A percentile compares a stretch with the other conserved stretches of the same genome.
Evolutionary conservation across 2,329 filamentous ascomycete genomes (phyloP).

Genomic region (Penicillium sclerotigenum): DNA sequence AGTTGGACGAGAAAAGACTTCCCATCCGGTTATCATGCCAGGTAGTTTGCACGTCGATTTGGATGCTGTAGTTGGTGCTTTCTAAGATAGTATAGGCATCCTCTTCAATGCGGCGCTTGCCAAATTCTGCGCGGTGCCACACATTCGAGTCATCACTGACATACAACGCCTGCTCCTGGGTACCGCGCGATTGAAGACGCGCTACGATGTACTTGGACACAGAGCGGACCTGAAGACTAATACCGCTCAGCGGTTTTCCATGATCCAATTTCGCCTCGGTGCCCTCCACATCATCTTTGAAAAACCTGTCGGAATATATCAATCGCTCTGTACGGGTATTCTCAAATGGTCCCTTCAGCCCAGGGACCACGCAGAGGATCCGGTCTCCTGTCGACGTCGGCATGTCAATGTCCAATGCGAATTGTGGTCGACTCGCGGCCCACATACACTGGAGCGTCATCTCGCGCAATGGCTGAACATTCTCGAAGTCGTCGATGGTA

Average conservation of each 20-base stretch:
- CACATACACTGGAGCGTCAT: conserved; percentile 78
- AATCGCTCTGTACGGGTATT: conserved; percentile 67
- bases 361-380: conserved; percentile 75
- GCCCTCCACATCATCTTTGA: conserved; percentile 54
- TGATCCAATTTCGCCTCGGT: conserved; percentile 74
- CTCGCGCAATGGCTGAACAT: conserved; percentile 61
- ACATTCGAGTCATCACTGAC: conserved; percentile 77
- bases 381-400: conserved; percentile 65
- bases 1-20: conserved; percentile 90
- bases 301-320: conserved; percentile 79
- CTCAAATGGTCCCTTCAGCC: conserved; percentile 66
- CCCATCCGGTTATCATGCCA: conserved; percentile 67
- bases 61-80: conserved; percentile 96
- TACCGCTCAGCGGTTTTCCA: conserved; percentile 68
- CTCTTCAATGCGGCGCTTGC: conserved; percentile 78
- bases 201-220: conserved; percentile 86
- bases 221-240: conserved; percentile 71
- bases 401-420: conserved; percentile 55
- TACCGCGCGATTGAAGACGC: conserved; percentile 73
- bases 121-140: conserved; percentile 93
- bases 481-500: conserved; percentile 81
- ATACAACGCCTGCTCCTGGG: conserved; percentile 87
- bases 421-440: conserved; percentile 73
- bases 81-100: conserved; percentile 89
- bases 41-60: conserved; percentile 83